Conservation (phyloP, 1,284 basidiomycete genomes). For the Ceraceosorus guamensis region DNA sequence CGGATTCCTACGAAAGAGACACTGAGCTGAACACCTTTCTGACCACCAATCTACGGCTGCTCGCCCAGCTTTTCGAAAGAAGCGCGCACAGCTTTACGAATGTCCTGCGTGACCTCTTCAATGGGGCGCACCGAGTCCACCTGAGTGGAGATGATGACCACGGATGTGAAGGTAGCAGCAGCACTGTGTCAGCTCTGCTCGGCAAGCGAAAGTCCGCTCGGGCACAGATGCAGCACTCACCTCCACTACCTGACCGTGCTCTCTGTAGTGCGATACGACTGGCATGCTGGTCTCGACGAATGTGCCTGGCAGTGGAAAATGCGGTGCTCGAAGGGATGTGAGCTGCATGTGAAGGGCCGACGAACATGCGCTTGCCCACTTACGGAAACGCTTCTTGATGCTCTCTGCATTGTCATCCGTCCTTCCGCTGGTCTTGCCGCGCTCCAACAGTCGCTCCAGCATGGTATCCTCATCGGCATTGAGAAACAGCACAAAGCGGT, state of each 20-base stretch:
- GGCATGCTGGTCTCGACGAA: slow-evolving; percentile 92
- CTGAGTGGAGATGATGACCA: slow-evolving; percentile 1
- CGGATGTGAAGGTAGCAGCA: not conserved
- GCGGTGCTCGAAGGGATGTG: not conserved
- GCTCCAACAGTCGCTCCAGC: slow-evolving; percentile 73
- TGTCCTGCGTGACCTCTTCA: slow-evolving; percentile 41
- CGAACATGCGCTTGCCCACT: slow-evolving; percentile 38
- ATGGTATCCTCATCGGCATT: slow-evolving; percentile 84
- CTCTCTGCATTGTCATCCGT: slow-evolving; percentile 93
- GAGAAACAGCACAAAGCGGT: slow-evolving; percentile 77
- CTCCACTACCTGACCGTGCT: slow-evolving; percentile 67
- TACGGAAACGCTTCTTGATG: slow-evolving; percentile 92
- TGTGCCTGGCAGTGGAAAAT: slow-evolving; percentile 58
- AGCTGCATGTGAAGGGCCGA: not conserved
- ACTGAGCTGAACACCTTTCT: too few relatives aligned
- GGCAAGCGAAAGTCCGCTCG: not conserved
- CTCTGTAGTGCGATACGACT: slow-evolving; percentile 78
- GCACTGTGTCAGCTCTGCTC: too few relatives aligned
- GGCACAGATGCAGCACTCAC: slow-evolving; percentile 51
- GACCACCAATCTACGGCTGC: too few relatives aligned
- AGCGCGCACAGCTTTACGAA: slow-evolving; percentile 34
- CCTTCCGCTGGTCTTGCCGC: slow-evolving; percentile 86
- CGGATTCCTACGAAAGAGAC: too few relatives aligned
- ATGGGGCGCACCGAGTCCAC: slow-evolving; percentile 33
- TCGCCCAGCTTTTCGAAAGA: slow-evolving; percentile 21